Percentiles rank a stretch among this genome's conserved stretches.
phyloP scores from a whole-genome alignment of 1,139 yeast genomes.

The Lodderomyces orthopsilosis region DNA sequence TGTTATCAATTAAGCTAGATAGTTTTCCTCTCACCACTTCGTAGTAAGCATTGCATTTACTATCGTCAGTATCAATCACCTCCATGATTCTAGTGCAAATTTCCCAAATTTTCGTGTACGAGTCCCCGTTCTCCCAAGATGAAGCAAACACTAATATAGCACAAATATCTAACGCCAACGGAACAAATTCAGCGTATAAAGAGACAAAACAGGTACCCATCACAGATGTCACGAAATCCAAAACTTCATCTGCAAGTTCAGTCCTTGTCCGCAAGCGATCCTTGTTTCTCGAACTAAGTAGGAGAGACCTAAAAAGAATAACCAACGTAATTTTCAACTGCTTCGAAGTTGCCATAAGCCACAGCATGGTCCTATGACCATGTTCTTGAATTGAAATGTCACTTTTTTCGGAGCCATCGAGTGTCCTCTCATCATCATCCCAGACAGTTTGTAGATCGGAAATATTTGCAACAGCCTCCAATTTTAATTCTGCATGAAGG shows the following conservation, averaged over 20 bases:
- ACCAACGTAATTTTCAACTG: conserved; percentile 54
- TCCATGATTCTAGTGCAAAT: conserved; percentile 2
- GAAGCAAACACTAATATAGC: conserved; percentile 20
- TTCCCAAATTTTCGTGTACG: conserved; percentile 6
- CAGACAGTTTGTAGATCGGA: conserved; percentile 21
- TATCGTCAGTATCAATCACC: conserved; percentile 1
- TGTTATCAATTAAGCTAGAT: conserved; percentile 24
- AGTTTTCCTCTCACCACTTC: conserved; percentile 21
- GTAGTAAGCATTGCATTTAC: conserved; percentile 8
- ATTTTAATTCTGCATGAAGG: conserved; percentile 17
- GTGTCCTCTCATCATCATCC: conserved; percentile 14
- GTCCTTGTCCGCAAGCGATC: conserved; percentile 23
- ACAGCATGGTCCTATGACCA: conserved; percentile 45
- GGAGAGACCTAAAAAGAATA: conserved; percentile 27
- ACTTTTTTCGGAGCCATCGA: conserved; percentile 6
- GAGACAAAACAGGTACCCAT: conserved; percentile 29
- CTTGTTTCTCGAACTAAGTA: conserved; percentile 16
- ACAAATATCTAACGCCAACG: conserved; percentile 31
- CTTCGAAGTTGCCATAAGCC: conserved; percentile 64
- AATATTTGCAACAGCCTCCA: conserved; percentile 10
- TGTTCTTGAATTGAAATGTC: conserved; percentile 10
- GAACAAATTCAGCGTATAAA: conserved; percentile 32
- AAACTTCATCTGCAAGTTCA: conserved; percentile 22
- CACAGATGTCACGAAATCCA: conserved; percentile 23
- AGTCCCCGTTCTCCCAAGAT: conserved; percentile 13